Conservation (phyloP, 176 grass and related monocot species). For the Urochloa ruziziensis region DNA sequence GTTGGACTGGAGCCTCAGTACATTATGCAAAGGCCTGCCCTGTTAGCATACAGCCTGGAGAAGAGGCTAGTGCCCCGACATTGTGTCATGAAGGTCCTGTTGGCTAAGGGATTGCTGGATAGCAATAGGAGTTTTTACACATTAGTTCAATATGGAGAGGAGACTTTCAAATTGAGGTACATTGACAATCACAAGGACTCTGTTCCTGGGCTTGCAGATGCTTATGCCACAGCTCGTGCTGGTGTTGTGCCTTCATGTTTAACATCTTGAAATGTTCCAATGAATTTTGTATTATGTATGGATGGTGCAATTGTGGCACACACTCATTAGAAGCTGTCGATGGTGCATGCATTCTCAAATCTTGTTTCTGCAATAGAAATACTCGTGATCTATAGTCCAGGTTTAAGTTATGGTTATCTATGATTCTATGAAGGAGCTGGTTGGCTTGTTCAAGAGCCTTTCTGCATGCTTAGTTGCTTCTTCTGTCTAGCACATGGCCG, state of each 20-base stretch:
- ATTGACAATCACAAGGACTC: conserved; percentile 29
- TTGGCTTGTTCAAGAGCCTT: background rate
- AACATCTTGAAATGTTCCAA: background rate
- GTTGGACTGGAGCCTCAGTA: background rate
- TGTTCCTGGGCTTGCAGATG: conserved; percentile 25
- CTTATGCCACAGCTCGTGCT: conserved; percentile 26
- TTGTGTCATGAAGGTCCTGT: conserved; percentile 40
- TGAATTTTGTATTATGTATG: background rate
- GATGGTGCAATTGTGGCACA: background rate
- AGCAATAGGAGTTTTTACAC: background rate
- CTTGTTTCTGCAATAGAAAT: background rate
- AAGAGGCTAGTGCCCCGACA: conserved; percentile 30
- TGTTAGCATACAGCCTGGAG: conserved; percentile 39
- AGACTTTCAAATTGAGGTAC: conserved; percentile 21
- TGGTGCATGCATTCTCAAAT: background rate
- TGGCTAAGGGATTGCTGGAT: conserved; percentile 10
- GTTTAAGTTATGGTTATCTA: too few relatives aligned
- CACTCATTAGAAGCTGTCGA: background rate
- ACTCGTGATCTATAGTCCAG: background rate
- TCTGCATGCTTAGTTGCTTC: background rate
- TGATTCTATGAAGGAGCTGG: background rate
- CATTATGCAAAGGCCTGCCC: background rate
- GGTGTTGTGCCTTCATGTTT: background rate
- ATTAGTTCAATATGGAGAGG: background rate
- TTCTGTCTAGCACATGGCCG: background rate